These are phyloP conservation scores for Aspergillus unguis DNA, from an alignment of 2,329 filamentous ascomycete species.

Conservation along the genomic window DNA sequence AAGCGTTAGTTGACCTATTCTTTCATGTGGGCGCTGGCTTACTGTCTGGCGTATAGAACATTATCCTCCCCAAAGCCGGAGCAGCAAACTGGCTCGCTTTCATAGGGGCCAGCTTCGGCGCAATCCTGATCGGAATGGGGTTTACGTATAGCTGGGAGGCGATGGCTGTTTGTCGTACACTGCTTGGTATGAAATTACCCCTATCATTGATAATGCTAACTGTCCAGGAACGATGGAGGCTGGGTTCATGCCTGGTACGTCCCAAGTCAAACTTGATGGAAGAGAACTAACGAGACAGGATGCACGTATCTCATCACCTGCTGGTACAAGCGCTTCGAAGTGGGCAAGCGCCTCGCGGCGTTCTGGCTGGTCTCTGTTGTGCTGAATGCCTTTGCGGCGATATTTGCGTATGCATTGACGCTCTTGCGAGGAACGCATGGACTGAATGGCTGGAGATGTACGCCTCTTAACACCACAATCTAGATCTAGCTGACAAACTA, in stretches of 20 bases:
- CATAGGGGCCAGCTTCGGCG: slow-evolving; percentile 24
- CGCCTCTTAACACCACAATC: background rate
- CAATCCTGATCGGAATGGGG: slow-evolving; percentile 28
- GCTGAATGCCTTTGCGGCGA: slow-evolving; percentile 28
- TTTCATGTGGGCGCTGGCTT: background rate
- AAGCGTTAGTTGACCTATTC: slow-evolving; percentile 7
- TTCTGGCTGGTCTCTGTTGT: slow-evolving; percentile 24
- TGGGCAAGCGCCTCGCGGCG: slow-evolving; percentile 26
- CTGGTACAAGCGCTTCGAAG: slow-evolving; percentile 39
- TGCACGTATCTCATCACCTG: slow-evolving; percentile 36
- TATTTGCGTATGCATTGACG: slow-evolving; percentile 39
- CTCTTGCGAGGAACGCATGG: slow-evolving; percentile 25
- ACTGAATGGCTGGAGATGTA: slow-evolving; percentile 31
- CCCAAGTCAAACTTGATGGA: background rate
- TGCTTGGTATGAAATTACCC: slow-evolving; percentile 1
- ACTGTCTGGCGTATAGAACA: slow-evolving; percentile 14
- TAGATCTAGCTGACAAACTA: background rate
- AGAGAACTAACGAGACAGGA: slow-evolving; percentile 13
- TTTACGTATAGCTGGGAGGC: slow-evolving; percentile 30
- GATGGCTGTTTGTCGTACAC: slow-evolving; percentile 30
- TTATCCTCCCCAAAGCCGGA: slow-evolving; percentile 26
- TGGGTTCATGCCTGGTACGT: slow-evolving; percentile 28
- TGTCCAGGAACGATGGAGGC: slow-evolving; percentile 26
- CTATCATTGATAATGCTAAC: background rate
- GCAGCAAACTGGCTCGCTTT: slow-evolving; percentile 27